Conservation (phyloP, 2,329 filamentous ascomycete species). For the Phialophora verrucosa region DNA sequence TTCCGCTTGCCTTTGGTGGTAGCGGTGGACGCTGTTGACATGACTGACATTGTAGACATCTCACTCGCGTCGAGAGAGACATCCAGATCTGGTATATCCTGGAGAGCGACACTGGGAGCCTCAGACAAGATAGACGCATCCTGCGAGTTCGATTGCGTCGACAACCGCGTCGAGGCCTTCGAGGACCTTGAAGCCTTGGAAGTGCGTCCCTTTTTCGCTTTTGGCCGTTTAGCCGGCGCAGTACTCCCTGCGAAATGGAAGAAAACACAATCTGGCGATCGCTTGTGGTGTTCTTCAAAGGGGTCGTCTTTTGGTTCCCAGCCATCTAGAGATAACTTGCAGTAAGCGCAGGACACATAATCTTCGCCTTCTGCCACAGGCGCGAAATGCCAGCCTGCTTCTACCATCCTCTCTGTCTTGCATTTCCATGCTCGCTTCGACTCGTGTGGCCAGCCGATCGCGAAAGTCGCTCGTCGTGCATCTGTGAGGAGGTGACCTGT, state of each 20-base stretch:
- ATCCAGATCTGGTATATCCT: slow-evolving; percentile 47
- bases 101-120: slow-evolving; percentile 41
- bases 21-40: slow-evolving; percentile 49
- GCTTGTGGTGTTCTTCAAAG: slow-evolving; percentile 82
- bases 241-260: slow-evolving; percentile 70
- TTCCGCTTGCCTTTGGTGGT: slow-evolving; percentile 55
- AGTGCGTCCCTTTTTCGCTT: slow-evolving; percentile 59
- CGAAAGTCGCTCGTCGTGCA: slow-evolving; percentile 83
- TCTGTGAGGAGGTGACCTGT: slow-evolving; percentile 71
- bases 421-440: slow-evolving; percentile 85
- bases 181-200: slow-evolving; percentile 53
- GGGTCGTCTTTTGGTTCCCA: slow-evolving; percentile 96
- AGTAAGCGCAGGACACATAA: slow-evolving; percentile 90
- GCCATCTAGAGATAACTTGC: slow-evolving; percentile 84
- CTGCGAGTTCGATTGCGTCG: slow-evolving; percentile 55
- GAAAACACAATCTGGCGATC: slow-evolving; percentile 80
- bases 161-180: slow-evolving; percentile 69
- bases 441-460: slow-evolving; percentile 86
- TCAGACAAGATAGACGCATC: slow-evolving; percentile 48
- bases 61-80: slow-evolving; percentile 63
- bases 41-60: slow-evolving; percentile 42
- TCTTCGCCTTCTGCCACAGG: slow-evolving; percentile 83
- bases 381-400: slow-evolving; percentile 93
- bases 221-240: slow-evolving; percentile 60
- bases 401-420: slow-evolving; percentile 87